Base-by-base conservation (phyloP, 768 basidiomycete genomes). In the Tremella fuciformis region DNA sequence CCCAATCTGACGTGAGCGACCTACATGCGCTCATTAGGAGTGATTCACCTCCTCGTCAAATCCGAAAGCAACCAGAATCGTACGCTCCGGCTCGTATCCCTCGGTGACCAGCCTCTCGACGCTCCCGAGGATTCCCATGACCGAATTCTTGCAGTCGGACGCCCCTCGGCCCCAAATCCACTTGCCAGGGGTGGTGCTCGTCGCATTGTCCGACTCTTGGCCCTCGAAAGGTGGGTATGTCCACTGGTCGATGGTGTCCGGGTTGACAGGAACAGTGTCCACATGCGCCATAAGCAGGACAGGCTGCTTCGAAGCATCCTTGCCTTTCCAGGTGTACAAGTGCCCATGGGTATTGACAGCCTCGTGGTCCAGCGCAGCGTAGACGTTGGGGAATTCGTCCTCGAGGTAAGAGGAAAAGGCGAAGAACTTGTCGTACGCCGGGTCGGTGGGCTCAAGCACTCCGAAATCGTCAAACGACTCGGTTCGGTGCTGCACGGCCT, bases 331-430 rank as follows among this genome's bases (percentile, higher is more conserved):
- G 46, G 84, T 82, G 73, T 84, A 88, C 13, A 89, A 74, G n/a
- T 89, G 80, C 0, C 83, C 88, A 64, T 87, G 88, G 0, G 84
- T 87, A 73, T 89, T 89, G 66, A 91, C 83, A 64, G 84, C 85
- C 8, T 84, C 85, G 59, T 87, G 80, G 26, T 80, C 69, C 44
- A 89, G 79, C 2, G 60, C 59, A 39, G 59, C 56, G 53, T 62
- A 75, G 13, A 69, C 37, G 40, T 70, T 63, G n/a, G 73, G 65
- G 51, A 55, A 75, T 42, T 75, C 74, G 8, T 53, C 53, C 24
- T 70, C 61, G 49, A 76, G 54, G 59, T 65, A 75, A 34, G 66
- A 48, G 11, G 64, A 59, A 40, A 76, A 74, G 2, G 62, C 59
- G 54, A 56, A 62, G 41, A 70, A 69, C 25, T 66, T 70, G 38